A percentile compares a stretch with the other conserved stretches of the same genome.
Conservation (phyloP, 1,284 basidiomycete genomes). For the Puccinia polysora region DNA sequence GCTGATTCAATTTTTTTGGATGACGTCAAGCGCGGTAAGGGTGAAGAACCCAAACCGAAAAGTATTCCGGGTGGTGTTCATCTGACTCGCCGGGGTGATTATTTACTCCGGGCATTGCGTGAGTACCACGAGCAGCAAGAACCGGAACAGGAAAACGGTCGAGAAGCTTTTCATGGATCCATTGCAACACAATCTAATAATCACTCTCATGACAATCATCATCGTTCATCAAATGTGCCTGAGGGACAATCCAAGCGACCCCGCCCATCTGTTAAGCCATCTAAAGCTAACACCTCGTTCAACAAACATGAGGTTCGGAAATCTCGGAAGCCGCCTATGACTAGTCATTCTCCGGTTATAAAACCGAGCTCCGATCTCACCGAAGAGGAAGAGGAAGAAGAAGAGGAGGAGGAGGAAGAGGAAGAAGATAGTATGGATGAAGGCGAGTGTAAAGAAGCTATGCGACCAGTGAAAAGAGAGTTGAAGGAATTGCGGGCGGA, state of each 20-base stretch:
- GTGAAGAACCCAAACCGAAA: slow-evolving; percentile 60
- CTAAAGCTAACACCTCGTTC: slow-evolving; percentile 58
- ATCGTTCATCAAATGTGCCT: slow-evolving; percentile 23
- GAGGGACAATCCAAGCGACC: slow-evolving; percentile 42
- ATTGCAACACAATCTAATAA: slow-evolving; percentile 10
- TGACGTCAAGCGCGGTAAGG: slow-evolving; percentile 71
- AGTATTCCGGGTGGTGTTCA: slow-evolving; percentile 94
- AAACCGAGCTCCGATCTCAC: slow-evolving; percentile 50
- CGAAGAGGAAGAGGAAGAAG: slow-evolving; percentile 45
- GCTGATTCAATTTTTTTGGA: slow-evolving; percentile 95
- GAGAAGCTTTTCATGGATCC: slow-evolving; percentile 19
- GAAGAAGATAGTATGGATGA: slow-evolving; percentile 71
- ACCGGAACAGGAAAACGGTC: slow-evolving; percentile 17
- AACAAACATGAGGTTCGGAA: slow-evolving; percentile 53
- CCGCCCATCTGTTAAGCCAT: slow-evolving; percentile 12
- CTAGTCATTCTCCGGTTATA: slow-evolving; percentile 66
- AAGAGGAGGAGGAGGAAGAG: slow-evolving; percentile 46
- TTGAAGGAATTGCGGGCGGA: slow-evolving; percentile 60
- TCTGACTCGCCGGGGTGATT: slow-evolving; percentile 92
- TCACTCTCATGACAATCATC: slow-evolving; percentile 33
- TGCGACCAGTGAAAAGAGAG: slow-evolving; percentile 94
- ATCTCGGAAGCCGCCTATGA: slow-evolving; percentile 6
- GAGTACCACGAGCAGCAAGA: slow-evolving; percentile 79
- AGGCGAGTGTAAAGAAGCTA: slow-evolving; percentile 82
- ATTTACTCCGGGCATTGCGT: slow-evolving; percentile 77